Percentiles rank a stretch among this genome's conserved stretches.
Evolutionary conservation across 805 yeast species (phyloP).

Genomic region (Wickerhamiella vanderwaltii): DNA sequence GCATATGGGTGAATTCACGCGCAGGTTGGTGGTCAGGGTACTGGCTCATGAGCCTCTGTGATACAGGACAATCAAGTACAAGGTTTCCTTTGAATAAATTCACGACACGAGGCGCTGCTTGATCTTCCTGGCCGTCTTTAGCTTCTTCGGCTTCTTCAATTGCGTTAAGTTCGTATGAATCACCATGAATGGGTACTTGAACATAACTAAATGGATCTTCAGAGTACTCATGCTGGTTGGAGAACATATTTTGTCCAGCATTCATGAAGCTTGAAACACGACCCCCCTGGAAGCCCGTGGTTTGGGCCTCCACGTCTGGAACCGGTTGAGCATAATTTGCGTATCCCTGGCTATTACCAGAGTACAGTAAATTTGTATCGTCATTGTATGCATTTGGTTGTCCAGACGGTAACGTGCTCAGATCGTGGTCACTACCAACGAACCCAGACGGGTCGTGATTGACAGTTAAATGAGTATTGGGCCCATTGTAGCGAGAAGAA

Average conservation of each 20-base stretch:
- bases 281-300: slow-evolving; percentile 7
- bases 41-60: slow-evolving; percentile 48
- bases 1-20: slow-evolving; percentile 71
- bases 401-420: not conserved
- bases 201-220: slow-evolving; percentile 21
- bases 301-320: not conserved
- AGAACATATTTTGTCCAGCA: slow-evolving; percentile 1
- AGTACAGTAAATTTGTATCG: not conserved
- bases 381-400: not conserved
- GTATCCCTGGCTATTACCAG: not conserved
- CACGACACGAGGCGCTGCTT: slow-evolving; percentile 34
- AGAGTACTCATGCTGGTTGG: slow-evolving; percentile 18
- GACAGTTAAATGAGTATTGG: too few species aligned
- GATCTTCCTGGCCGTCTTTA: slow-evolving; percentile 20
- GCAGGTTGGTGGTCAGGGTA: slow-evolving; percentile 38
- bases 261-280: slow-evolving; percentile 2
- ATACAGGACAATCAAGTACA: slow-evolving; percentile 79
- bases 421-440: not conserved
- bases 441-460: too few species aligned
- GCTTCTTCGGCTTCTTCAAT: slow-evolving; percentile 15
- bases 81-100: slow-evolving; percentile 61
- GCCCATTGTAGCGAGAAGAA: too few species aligned
- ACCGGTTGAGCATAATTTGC: not conserved
- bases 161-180: slow-evolving; percentile 29
- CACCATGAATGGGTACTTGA: slow-evolving; percentile 30